phyloP scores from a whole-genome alignment of 805 yeast species.

The Suhomyces kilbournensis region DNA sequence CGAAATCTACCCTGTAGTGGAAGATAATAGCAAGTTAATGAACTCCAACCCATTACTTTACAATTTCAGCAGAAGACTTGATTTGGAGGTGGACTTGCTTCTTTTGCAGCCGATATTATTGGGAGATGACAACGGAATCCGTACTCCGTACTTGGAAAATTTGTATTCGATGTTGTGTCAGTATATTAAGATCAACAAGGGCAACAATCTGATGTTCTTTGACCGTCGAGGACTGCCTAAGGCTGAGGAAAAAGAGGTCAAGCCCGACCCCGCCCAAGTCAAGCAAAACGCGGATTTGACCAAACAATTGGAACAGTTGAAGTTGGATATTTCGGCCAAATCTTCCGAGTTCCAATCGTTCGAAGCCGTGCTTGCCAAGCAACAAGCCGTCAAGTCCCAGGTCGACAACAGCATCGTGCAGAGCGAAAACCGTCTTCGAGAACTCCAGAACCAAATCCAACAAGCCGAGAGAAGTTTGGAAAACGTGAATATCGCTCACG shows the following conservation, averaged over 20 bases:
- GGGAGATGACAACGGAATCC: constrained; percentile 84
- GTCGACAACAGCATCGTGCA: constrained; percentile 20
- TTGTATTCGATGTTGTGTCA: constrained; percentile 77
- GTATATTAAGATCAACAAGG: constrained; percentile 45
- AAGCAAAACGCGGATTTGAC: not conserved
- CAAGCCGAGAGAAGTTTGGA: constrained; percentile 13
- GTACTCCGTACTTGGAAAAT: constrained; percentile 88
- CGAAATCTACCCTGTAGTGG: constrained; percentile 37
- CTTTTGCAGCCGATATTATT: constrained; percentile 81
- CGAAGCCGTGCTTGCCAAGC: constrained; percentile 18
- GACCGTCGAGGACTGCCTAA: constrained; percentile 15
- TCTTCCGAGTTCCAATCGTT: constrained; percentile 14
- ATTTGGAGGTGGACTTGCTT: constrained; percentile 68
- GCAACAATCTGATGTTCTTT: constrained; percentile 28
- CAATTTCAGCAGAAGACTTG: constrained; percentile 52
- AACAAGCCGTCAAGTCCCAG: constrained; percentile 19
- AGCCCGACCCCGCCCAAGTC: not conserved
- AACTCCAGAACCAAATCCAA: constrained; percentile 7
- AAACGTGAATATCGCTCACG: not conserved
- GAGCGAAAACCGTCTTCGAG: constrained; percentile 12
- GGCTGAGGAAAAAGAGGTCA: not conserved
- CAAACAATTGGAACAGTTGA: constrained; percentile 12
- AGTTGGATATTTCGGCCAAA: constrained; percentile 17
- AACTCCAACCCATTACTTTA: constrained; percentile 62
- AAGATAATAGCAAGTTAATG: constrained; percentile 27